Conservation (phyloP, 1,139 yeast species). For the Lipomyces yarrowii region DNA sequence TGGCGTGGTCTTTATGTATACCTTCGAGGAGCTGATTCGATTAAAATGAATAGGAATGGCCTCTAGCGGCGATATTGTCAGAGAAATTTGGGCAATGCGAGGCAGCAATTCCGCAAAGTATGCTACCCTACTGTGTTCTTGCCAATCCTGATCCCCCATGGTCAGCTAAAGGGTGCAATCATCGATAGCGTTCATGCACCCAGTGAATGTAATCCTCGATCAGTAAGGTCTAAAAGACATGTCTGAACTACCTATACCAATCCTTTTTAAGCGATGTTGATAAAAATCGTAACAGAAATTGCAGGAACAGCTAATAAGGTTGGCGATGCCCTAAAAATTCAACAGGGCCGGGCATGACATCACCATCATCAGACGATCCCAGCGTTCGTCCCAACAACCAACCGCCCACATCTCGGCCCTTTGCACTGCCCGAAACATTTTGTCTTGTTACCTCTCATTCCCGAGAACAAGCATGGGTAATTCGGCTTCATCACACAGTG, state of each 20-base stretch:
- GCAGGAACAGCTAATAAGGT: neutral
- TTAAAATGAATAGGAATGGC: slow-evolving; percentile 11
- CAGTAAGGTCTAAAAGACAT: neutral
- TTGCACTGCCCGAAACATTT: no score
- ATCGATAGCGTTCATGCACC: neutral
- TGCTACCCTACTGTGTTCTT: neutral
- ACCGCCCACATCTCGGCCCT: neutral
- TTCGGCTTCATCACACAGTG: slow-evolving; percentile 7
- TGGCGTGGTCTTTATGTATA: slow-evolving; percentile 13
- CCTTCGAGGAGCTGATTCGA: slow-evolving; percentile 12
- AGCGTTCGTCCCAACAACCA: neutral
- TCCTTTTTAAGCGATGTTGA: neutral
- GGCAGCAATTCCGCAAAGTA: slow-evolving; percentile 32
- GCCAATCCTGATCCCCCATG: slow-evolving; percentile 10
- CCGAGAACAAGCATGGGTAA: slow-evolving; percentile 12
- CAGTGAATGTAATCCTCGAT: neutral
- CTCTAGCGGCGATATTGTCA: slow-evolving; percentile 22
- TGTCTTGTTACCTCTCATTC: no score
- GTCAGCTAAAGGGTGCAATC: neutral
- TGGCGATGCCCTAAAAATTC: neutral
- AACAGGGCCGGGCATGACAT: neutral
- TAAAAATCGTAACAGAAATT: neutral
- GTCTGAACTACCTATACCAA: neutral
- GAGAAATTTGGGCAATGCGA: slow-evolving; percentile 34
- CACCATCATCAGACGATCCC: neutral